phyloP scores from a whole-genome alignment of 257 asterid species.

The Nicotiana noctiflora region DNA sequence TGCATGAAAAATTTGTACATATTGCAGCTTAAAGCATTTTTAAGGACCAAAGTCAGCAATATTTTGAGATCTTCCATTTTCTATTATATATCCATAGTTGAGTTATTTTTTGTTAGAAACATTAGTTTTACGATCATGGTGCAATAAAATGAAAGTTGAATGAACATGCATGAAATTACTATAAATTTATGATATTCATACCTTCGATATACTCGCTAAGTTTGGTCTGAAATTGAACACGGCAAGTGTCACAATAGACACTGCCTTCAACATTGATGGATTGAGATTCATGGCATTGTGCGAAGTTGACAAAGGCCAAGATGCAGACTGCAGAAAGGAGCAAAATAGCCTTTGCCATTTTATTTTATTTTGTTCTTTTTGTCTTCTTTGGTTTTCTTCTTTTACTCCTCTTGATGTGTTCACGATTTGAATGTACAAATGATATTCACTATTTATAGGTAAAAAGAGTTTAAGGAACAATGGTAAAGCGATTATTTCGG shows the following conservation, averaged over 20 bases:
- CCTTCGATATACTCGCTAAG: constrained; percentile 4
- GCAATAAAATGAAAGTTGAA: no score
- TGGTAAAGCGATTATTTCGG: not conserved
- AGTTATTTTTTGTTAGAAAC: not conserved
- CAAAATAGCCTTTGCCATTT: constrained; percentile 12
- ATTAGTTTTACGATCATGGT: not conserved
- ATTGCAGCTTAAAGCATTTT: no score
- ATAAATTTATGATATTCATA: not conserved
- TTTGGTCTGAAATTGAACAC: not conserved
- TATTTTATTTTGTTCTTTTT: not conserved
- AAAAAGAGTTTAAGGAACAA: not conserved
- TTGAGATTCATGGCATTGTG: not conserved
- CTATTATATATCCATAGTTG: not conserved
- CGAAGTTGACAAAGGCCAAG: constrained; percentile 16
- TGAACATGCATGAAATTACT: not conserved
- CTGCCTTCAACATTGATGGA: constrained; percentile 5
- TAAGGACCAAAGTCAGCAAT: no score
- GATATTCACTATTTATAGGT: not conserved
- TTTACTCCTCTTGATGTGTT: not conserved
- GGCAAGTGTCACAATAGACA: constrained; percentile 17
- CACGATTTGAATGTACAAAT: not conserved
- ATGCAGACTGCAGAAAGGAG: constrained; percentile 8
- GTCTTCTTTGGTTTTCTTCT: not conserved
- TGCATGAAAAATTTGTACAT: no score
- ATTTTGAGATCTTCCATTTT: no score